Base-by-base conservation (phyloP, 345 rosid genomes). In the Salix purpurea region DNA sequence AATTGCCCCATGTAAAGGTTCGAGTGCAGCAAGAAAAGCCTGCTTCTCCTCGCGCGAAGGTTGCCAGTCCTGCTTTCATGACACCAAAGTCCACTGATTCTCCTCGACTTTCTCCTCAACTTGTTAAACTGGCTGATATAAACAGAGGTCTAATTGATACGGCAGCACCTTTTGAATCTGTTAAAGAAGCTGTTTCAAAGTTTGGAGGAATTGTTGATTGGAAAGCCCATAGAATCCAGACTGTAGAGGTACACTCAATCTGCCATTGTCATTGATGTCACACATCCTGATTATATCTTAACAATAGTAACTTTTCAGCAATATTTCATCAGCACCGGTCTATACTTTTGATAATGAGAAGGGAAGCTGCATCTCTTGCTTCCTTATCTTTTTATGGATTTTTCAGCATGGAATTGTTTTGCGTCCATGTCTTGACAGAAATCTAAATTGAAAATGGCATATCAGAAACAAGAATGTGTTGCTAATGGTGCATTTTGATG, bases 161-260 rank as follows among this genome's bases (percentile, higher is more conserved):
- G 66, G 84, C 89, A 21, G 90, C 97, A 40, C 99, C 97, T 74
- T 81, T 95, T 74, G 97, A 95, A 83, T 93, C 99, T 19, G 99
- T 95, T 74, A 93, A 95, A 88, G 92, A 89, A 82, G 99, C 89
- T 71, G 99, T 95, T 81, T 93, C 97, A 65, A 93, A 87, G 86
- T 93, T 95, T 80, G 99, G 99, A 16, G 99, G 99, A 75, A 93
- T 93, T 77, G 91, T 90, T 65, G 99, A 95, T 73, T 95, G 99
- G 99, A 95, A 93, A 86, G 99, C 94, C 61, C 99, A 93, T 77
- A 89, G 82, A 85, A 76, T 88, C 82, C 86, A 90, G 85, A 86
- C 91, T 19, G 87, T 90, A 78, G 96, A 93, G 97, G 99, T 95
- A 88, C 60, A 15, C 36, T 2, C 56, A 52, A 12, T 48, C 69